Evolutionary conservation across 1,284 basidiomycete species (phyloP).

Genomic region (Agaricales sp.): DNA sequence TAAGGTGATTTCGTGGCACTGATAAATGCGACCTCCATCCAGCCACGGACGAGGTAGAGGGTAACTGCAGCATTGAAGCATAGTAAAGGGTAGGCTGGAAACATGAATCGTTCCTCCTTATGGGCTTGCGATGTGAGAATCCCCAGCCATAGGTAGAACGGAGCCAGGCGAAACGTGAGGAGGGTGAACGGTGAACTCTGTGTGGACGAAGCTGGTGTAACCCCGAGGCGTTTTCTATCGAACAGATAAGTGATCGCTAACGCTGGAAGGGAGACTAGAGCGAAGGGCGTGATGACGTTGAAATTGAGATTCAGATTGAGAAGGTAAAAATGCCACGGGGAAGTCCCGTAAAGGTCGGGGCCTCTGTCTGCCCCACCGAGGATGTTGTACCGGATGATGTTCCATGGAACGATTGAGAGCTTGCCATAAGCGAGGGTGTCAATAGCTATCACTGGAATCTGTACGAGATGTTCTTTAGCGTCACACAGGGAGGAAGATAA

Average conservation of each 20-base stretch:
- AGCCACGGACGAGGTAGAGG: slow-evolving; percentile 76
- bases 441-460: slow-evolving; percentile 74
- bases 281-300: slow-evolving; percentile 78
- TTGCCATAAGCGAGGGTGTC: slow-evolving; percentile 88
- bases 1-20: slow-evolving; percentile 76
- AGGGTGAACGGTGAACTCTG: slow-evolving; percentile 73
- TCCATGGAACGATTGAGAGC: slow-evolving; percentile 77
- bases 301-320: slow-evolving; percentile 88
- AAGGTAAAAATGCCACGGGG: slow-evolving; percentile 78
- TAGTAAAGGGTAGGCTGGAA: slow-evolving; percentile 84
- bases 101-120: slow-evolving; percentile 99
- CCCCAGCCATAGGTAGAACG: slow-evolving; percentile 84
- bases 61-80: slow-evolving; percentile 91
- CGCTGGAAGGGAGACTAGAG: slow-evolving; percentile 71
- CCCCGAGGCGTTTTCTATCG: slow-evolving; percentile 74
- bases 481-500: background rate
- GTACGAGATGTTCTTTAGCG: slow-evolving; percentile 9
- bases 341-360: slow-evolving; percentile 90
- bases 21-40: slow-evolving; percentile 74
- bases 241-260: slow-evolving; percentile 67
- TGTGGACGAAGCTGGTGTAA: slow-evolving; percentile 32
- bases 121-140: slow-evolving; percentile 81
- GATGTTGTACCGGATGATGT: slow-evolving; percentile 92
- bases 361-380: slow-evolving; percentile 72
- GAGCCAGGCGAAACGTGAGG: slow-evolving; percentile 66